Conservation (phyloP, 2,329 filamentous ascomycete genomes). For the Phialophora expanda region DNA sequence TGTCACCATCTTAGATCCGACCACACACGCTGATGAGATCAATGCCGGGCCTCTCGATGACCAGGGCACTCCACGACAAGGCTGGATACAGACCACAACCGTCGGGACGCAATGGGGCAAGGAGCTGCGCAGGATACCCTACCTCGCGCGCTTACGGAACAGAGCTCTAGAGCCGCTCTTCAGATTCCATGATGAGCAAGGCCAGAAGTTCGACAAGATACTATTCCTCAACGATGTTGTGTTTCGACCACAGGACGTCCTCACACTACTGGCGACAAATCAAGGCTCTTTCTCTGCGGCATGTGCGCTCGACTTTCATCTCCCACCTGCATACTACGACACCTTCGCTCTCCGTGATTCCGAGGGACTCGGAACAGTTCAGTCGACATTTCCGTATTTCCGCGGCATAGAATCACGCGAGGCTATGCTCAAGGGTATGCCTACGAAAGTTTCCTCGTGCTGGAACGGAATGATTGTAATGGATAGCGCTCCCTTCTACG, state of each 20-base stretch:
- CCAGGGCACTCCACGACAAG: constrained; percentile 49
- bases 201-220: constrained; percentile 62
- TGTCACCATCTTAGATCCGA: constrained; percentile 63
- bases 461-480: constrained; percentile 66
- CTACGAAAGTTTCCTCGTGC: constrained; percentile 66
- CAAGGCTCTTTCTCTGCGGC: constrained; percentile 66
- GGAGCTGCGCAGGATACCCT: constrained; percentile 71
- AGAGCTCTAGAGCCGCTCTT: constrained; percentile 63
- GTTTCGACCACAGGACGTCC: constrained; percentile 59
- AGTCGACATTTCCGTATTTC: constrained; percentile 73
- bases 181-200: constrained; percentile 54
- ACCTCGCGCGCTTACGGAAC: constrained; percentile 69
- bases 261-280: constrained; percentile 64
- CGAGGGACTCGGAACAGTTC: constrained; percentile 66
- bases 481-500: constrained; percentile 62
- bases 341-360: constrained; percentile 73
- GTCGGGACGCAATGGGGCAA: constrained; percentile 46
- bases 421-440: constrained; percentile 58
- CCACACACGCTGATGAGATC: constrained; percentile 65
- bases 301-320: constrained; percentile 72
- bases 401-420: constrained; percentile 53
- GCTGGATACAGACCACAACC: constrained; percentile 61
- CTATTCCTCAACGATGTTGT: constrained; percentile 62
- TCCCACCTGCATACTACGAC: constrained; percentile 72
- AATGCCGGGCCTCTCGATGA: constrained; percentile 50